Base-by-base conservation (phyloP, 352 stramenopile species). In the Globisporangium camurandrum region DNA sequence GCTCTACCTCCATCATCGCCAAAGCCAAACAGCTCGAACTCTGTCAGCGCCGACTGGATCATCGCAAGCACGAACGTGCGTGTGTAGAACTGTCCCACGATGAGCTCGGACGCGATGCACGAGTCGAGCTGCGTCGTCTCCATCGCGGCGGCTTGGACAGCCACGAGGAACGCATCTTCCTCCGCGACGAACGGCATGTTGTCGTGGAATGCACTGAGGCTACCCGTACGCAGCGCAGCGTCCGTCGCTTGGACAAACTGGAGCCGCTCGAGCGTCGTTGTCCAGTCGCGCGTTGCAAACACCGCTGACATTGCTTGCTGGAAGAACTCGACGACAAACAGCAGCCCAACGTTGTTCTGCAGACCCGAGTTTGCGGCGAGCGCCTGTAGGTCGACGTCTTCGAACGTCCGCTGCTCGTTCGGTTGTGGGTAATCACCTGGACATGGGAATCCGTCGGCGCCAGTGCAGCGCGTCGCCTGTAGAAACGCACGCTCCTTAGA, bases 301-400 rank as follows among this genome's bases (percentile, higher is more conserved):
- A 75, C 26, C 16, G 59, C 59, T 10, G 54, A 62, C 54, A 75
- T 62, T 12, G 49, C 61, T 28, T 71, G 57, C 34, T 74, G 53
- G 51, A 79, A 75, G 27, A 67, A 75, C 3, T 75, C 68, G 14
- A 75, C 42, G 1, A 74, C 49, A 39, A 51, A 79, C 4, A 79
- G 53, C 40, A 79, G 43, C 14, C 65, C 62, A 1, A 74, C 43
- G 48, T 66, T 79, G 50, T 79, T 79, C 14, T 60, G 37, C 6
- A 79, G 51, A 0, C 68, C 66, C 3, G 68, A 67, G 14, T 47
- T 53, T 3, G 34, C 26, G 3, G 23, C 30, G 8, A 70, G 6
- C n/a, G 31, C 20, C 2, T 26, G 40, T 4, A 78, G 46, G 37
- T 71, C 61, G 17, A 75, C 55, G 41, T 73, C 65, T 1, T 43